phyloP scores from a whole-genome alignment of 164 flowering plant species.

The Vitis cinerea region DNA sequence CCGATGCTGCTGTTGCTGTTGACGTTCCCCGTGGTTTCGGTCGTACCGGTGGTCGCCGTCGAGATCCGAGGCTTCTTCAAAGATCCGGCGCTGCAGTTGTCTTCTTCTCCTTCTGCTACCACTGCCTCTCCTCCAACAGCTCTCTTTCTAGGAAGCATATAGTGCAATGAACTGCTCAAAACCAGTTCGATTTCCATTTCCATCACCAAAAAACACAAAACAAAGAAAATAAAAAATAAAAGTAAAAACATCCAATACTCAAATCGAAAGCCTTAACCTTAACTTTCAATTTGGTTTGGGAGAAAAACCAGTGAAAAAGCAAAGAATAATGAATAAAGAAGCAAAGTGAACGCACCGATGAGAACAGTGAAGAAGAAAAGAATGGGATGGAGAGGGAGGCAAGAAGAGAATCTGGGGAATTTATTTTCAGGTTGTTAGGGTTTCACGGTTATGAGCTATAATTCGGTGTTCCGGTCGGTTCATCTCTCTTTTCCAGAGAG shows the following conservation, averaged over 20 bases:
- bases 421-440: too few species aligned
- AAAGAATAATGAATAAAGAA: too few species aligned
- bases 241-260: not conserved
- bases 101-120: constrained; percentile 9
- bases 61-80: constrained; percentile 35
- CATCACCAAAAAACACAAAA: constrained; percentile 10
- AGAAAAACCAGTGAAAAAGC: too few species aligned
- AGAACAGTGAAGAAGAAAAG: too few species aligned
- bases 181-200: constrained; percentile 19
- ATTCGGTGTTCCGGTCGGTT: too few species aligned
- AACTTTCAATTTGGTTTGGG: not conserved
- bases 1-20: constrained; percentile 3
- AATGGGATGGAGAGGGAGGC: too few species aligned
- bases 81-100: constrained; percentile 1
- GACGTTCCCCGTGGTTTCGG: constrained; percentile 15
- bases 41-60: constrained; percentile 8
- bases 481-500: too few species aligned
- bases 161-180: constrained; percentile 42
- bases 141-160: constrained; percentile 71
- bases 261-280: constrained; percentile 10
- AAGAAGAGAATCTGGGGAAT: too few species aligned
- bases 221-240: constrained; percentile 2
- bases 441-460: too few species aligned
- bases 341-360: too few species aligned
- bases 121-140: constrained; percentile 35